These are phyloP conservation scores for Centella asiatica DNA, from an alignment of 129 eudicot species.

Conservation along the genomic window DNA sequence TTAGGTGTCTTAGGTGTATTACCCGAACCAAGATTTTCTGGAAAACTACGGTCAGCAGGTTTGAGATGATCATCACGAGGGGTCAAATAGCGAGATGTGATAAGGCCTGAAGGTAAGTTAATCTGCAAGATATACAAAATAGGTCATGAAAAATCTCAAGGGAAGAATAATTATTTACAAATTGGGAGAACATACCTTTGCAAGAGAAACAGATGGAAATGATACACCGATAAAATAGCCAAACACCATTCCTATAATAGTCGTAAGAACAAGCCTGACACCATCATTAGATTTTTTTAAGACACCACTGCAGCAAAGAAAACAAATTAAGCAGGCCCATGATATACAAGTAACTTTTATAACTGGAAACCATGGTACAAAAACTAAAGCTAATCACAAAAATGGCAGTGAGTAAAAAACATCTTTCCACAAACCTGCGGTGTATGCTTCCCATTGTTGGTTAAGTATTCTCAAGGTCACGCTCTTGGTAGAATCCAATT, in stretches of 20 bases:
- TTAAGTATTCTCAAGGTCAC: slow-evolving; percentile 28
- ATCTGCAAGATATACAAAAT: slow-evolving; percentile 46
- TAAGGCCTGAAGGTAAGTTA: slow-evolving; percentile 59
- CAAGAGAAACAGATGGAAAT: slow-evolving; percentile 79
- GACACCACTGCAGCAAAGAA: slow-evolving; percentile 52
- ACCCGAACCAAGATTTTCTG: slow-evolving; percentile 86
- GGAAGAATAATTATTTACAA: background rate
- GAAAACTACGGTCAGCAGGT: slow-evolving; percentile 52
- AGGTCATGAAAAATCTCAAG: background rate
- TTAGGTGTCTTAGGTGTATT: slow-evolving; percentile 72
- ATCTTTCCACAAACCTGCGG: slow-evolving; percentile 59
- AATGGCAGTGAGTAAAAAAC: slow-evolving; percentile 3
- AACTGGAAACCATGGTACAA: slow-evolving; percentile 2
- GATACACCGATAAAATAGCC: slow-evolving; percentile 93
- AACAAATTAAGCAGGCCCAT: slow-evolving; percentile 8
- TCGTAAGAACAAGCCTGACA: slow-evolving; percentile 65
- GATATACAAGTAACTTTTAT: background rate
- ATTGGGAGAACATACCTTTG: slow-evolving; percentile 47
- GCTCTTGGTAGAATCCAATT: slow-evolving; percentile 34
- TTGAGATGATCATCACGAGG: slow-evolving; percentile 32
- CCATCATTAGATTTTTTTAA: slow-evolving; percentile 72
- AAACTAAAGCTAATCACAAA: slow-evolving; percentile 5
- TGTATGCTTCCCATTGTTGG: slow-evolving; percentile 49
- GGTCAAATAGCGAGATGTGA: slow-evolving; percentile 49
- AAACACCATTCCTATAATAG: slow-evolving; percentile 79